phyloP scores from a whole-genome alignment of 345 rosid species.

The Eucalyptus lansdowneana region DNA sequence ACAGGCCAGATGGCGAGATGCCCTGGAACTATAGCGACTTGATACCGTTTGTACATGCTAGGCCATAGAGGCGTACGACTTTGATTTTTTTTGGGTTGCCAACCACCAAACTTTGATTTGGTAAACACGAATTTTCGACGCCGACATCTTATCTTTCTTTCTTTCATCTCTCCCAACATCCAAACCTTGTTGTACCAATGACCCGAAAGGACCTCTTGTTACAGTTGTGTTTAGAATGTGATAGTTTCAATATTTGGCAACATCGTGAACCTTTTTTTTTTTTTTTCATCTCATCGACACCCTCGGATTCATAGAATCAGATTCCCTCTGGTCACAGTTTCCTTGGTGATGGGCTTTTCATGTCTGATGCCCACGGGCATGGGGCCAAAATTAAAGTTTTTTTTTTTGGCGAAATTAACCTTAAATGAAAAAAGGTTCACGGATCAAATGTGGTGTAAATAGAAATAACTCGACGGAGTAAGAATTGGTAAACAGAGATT shows the following conservation, averaged over 20 bases:
- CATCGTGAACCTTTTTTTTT: background rate
- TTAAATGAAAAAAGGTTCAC: background rate
- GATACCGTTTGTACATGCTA: background rate
- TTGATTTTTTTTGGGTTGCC: background rate
- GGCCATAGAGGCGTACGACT: background rate
- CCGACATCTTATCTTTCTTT: background rate
- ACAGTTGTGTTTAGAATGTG: background rate
- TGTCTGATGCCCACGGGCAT: no score
- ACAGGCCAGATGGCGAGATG: background rate
- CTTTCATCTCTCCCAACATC: background rate
- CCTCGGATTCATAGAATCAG: no score
- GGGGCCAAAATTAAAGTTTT: no score
- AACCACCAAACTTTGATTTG: background rate
- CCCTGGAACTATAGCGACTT: background rate
- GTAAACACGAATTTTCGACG: background rate
- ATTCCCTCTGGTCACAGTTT: no score
- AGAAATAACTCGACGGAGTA: background rate
- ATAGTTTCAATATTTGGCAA: background rate
- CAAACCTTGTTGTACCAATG: background rate
- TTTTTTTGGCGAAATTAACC: no score
- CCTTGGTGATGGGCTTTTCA: no score
- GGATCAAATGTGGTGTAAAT: background rate
- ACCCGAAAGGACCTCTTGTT: background rate
- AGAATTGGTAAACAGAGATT: background rate
- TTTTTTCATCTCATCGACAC: no score